Evolutionary conservation across 371 early-diverging fungal genomes (phyloP), one percentile per base, ranked within the genome.

Genomic region (Chytridium lagenaria): DNA sequence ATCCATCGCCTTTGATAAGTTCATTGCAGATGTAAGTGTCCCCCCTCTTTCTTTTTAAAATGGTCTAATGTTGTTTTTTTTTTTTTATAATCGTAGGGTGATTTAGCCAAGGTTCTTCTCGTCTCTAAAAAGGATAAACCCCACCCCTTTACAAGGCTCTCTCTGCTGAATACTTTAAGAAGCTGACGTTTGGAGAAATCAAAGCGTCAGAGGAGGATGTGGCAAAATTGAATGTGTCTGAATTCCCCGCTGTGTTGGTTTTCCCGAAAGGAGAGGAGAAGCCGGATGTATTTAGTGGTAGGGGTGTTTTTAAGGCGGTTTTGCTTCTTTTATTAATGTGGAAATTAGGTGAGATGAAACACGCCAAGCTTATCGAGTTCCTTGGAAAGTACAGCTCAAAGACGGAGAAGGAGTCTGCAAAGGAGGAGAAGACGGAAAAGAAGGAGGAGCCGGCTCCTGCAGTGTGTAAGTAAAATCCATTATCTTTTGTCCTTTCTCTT

Each of bases 141-240:
- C 89, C 95, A 23, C 87, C 91, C 39, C 85, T 97, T 59, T 92
- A 92, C 84, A 95, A 94, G 79, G 92, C 94, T 26, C 73, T 97
- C 10, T 92, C 95, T 1, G 86, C 91, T 33, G 92, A 92, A 61
- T 92, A 89, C 77, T 80, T 86, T 59, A 83, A 87, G 67, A 87
- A 88, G 34, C 78, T 95, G 79, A 51, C 85, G 44, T 84, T 95
- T 44, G 96, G 92, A 1, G 91, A 92, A 71, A 90, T 92, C 1
- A 84, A 87, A 49, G 78, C 85, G 19, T 80, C 90, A 0, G 89
- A 86, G 52, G 80, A 80, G 68, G 84, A 73, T 37, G n/a, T 50
- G 50, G 37, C 59, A 57, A 71, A 51, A 30, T 61, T 88, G 49
- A 83, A 81, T 1, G 79, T 81, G 65, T 37, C 72, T 40, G 49